These are phyloP conservation scores for Aspergillus ellipticus DNA, from an alignment of 495 filamentous ascomycete species.

Conservation along the genomic window DNA sequence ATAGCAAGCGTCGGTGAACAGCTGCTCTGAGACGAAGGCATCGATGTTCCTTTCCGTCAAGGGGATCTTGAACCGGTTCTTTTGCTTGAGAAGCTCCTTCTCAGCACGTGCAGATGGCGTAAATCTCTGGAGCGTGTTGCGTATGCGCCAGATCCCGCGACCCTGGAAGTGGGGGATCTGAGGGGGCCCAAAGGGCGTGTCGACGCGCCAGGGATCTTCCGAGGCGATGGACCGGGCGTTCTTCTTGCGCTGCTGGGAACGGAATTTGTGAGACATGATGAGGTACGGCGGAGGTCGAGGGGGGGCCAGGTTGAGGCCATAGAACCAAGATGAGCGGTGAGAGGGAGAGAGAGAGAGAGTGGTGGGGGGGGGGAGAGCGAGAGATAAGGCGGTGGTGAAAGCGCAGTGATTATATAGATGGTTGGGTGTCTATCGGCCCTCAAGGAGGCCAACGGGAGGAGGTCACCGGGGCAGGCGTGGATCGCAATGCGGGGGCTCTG, in stretches of 20 bases:
- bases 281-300: background rate
- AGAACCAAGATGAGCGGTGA: background rate
- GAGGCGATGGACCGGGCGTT: slow-evolving; percentile 25
- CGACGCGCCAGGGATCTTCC: slow-evolving; percentile 32
- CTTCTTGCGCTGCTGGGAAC: slow-evolving; percentile 25
- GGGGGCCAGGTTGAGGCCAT: background rate
- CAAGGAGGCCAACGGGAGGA: background rate
- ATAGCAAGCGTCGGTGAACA: slow-evolving; percentile 55
- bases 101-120: slow-evolving; percentile 37
- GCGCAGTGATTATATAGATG: background rate
- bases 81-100: slow-evolving; percentile 36
- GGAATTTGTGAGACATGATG: slow-evolving; percentile 28
- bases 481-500: background rate
- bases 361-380: background rate
- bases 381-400: background rate
- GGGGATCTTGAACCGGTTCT: slow-evolving; percentile 40
- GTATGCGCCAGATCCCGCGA: slow-evolving; percentile 35
- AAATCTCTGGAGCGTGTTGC: slow-evolving; percentile 35
- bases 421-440: background rate
- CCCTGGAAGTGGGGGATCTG: slow-evolving; percentile 27
- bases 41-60: slow-evolving; percentile 45
- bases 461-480: slow-evolving; percentile 1
- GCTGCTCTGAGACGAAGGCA: slow-evolving; percentile 39
- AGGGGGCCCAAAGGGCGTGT: slow-evolving; percentile 40
- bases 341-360: background rate